These are phyloP conservation scores for Pulveroboletus ravenelii DNA, from an alignment of 768 basidiomycete species.

Conservation along the genomic window DNA sequence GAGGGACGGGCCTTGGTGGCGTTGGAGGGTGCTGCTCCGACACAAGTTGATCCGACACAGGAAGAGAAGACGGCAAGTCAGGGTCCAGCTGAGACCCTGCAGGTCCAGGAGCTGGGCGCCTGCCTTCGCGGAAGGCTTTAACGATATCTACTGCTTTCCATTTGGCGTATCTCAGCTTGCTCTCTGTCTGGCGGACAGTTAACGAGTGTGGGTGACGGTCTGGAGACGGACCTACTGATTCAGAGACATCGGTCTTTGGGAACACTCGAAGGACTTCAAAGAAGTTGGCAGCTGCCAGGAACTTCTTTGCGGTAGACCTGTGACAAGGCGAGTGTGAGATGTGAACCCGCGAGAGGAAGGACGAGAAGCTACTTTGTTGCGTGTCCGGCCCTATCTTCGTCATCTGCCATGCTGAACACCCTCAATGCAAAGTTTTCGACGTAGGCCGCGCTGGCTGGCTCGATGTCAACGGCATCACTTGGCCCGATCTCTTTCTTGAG, in stretches of 20 bases:
- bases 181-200: constrained; percentile 54
- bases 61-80: constrained; percentile 13
- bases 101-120: constrained; percentile 76
- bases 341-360: not conserved
- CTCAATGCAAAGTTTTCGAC: constrained; percentile 93
- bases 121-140: constrained; percentile 92
- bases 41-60: constrained; percentile 11
- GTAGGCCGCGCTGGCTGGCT: constrained; percentile 79
- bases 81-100: constrained; percentile 41
- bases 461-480: constrained; percentile 78
- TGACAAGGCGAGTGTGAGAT: constrained; percentile 4
- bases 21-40: constrained; percentile 15
- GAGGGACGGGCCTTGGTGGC: constrained; percentile 19
- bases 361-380: constrained; percentile 58
- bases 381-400: constrained; percentile 77
- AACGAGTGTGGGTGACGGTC: not conserved
- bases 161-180: constrained; percentile 89
- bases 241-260: constrained; percentile 51
- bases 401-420: constrained; percentile 86
- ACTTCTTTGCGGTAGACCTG: constrained; percentile 90
- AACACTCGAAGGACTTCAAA: constrained; percentile 84
- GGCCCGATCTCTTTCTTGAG: constrained; percentile 72
- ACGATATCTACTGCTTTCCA: constrained; percentile 98
- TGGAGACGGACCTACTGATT: constrained; percentile 43
- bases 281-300: constrained; percentile 92